A percentile compares a stretch with the other conserved stretches of the same genome.
Evolutionary conservation across 305 asterid species (phyloP).

Genomic region (Ruellia speciosa): DNA sequence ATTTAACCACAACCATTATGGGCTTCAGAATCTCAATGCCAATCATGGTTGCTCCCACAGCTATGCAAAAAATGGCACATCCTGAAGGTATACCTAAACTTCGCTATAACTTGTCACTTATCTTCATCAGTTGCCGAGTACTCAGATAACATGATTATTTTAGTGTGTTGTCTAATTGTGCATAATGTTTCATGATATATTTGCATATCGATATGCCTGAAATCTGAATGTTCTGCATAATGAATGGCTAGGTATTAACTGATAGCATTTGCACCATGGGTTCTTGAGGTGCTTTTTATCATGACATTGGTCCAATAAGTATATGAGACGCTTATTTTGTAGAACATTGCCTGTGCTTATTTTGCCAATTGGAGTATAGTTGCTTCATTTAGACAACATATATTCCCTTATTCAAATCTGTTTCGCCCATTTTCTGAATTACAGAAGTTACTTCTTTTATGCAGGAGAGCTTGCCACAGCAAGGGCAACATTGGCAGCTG

Average conservation of each 20-base stretch:
- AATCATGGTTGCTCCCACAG: conserved; percentile 87
- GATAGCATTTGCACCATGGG: no score
- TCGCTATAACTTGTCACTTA: conserved; percentile 3
- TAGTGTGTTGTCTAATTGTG: not conserved
- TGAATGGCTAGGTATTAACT: no score
- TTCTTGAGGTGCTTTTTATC: no score
- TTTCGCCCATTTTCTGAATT: conserved; percentile 12
- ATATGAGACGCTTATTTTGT: no score
- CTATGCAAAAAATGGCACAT: conserved; percentile 94
- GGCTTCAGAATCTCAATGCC: conserved; percentile 78
- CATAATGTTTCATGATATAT: no score
- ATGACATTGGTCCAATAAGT: no score
- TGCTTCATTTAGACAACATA: conserved; percentile 8
- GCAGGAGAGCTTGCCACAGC: conserved; percentile 46
- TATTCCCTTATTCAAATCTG: not conserved
- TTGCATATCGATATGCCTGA: no score
- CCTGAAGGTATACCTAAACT: conserved; percentile 48
- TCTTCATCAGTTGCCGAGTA: not conserved
- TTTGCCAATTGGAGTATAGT: no score
- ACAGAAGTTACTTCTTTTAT: conserved; percentile 15
- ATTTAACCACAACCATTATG: conserved; percentile 41
- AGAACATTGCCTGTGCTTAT: no score
- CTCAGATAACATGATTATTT: not conserved
- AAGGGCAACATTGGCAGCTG: conserved; percentile 17
- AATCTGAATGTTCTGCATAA: no score